These are phyloP conservation scores for Diplocarpon rosae DNA, from an alignment of 2,329 filamentous ascomycete genomes.

Conservation along the genomic window DNA sequence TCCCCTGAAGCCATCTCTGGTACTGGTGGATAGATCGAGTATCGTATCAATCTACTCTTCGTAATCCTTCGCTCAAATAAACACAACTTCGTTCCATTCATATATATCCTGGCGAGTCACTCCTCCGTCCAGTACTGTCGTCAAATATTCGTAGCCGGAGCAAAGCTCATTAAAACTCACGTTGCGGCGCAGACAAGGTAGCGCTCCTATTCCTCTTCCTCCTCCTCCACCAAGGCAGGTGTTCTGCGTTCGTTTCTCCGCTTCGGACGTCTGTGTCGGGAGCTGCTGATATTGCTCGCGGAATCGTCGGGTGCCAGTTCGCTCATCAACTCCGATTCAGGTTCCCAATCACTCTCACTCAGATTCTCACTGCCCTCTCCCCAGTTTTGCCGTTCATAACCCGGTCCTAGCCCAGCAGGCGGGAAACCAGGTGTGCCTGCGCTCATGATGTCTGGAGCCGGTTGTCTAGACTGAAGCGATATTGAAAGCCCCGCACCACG, in stretches of 20 bases:
- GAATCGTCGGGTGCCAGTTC: slow-evolving; percentile 68
- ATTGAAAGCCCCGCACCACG: slow-evolving; percentile 61
- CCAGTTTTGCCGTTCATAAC: slow-evolving; percentile 25
- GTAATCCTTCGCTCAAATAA: too few relatives aligned
- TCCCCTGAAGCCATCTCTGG: too few relatives aligned
- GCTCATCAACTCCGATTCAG: slow-evolving; percentile 39
- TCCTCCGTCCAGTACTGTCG: slow-evolving; percentile 2
- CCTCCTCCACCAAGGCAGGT: slow-evolving; percentile 61
- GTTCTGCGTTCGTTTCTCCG: slow-evolving; percentile 57
- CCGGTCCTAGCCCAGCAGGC: slow-evolving; percentile 24
- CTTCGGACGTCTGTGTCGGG: slow-evolving; percentile 55
- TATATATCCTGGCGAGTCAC: slow-evolving; percentile 1
- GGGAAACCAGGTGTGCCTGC: slow-evolving; percentile 31
- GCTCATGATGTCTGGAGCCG: slow-evolving; percentile 28
- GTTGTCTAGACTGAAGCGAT: slow-evolving; percentile 23
- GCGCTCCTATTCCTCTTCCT: slow-evolving; percentile 35
- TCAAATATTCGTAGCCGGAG: not conserved
- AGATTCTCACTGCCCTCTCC: slow-evolving; percentile 36
- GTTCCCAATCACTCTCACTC: slow-evolving; percentile 27
- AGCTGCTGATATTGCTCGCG: slow-evolving; percentile 70
- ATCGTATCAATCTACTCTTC: too few relatives aligned
- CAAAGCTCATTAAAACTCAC: too few relatives aligned
- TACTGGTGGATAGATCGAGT: too few relatives aligned
- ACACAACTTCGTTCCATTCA: not conserved
- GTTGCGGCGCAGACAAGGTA: not conserved